Evolutionary conservation across 495 filamentous ascomycete species (phyloP).

Genomic region (Umbilicaria muhlenbergii): DNA sequence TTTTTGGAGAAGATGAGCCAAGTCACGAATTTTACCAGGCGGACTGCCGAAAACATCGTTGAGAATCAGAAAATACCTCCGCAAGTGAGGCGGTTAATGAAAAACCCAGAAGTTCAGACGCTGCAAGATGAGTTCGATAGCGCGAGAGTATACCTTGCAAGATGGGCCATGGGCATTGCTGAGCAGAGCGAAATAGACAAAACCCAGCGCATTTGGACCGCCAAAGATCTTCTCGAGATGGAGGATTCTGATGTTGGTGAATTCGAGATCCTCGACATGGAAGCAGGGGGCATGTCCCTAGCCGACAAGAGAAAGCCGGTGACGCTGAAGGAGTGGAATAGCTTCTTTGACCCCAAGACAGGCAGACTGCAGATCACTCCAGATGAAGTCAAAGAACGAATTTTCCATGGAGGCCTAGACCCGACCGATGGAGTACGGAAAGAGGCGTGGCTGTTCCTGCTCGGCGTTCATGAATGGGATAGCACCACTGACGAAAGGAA

Average conservation of each 20-base stretch:
- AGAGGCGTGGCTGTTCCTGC: slow-evolving; percentile 89
- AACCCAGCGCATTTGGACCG: slow-evolving; percentile 79
- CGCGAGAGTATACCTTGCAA: slow-evolving; percentile 78
- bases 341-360: slow-evolving; percentile 59
- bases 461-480: slow-evolving; percentile 85
- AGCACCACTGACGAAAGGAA: slow-evolving; percentile 67
- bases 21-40: slow-evolving; percentile 85
- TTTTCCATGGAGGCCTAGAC: slow-evolving; percentile 89
- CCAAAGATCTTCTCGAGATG: slow-evolving; percentile 79
- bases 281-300: slow-evolving; percentile 52
- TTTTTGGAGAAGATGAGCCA: slow-evolving; percentile 89
- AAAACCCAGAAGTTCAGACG: slow-evolving; percentile 89
- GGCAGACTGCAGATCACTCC: slow-evolving; percentile 62
- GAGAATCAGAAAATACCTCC: slow-evolving; percentile 80
- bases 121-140: slow-evolving; percentile 95
- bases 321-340: slow-evolving; percentile 71
- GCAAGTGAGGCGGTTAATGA: slow-evolving; percentile 69
- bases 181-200: slow-evolving; percentile 85
- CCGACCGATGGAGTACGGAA: slow-evolving; percentile 83
- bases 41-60: slow-evolving; percentile 79
- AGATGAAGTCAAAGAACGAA: slow-evolving; percentile 87
- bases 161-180: slow-evolving; percentile 97
- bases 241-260: slow-evolving; percentile 89
- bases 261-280: slow-evolving; percentile 83
- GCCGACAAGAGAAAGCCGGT: slow-evolving; percentile 62